These are phyloP conservation scores for Gymnopilus junonius DNA, from an alignment of 768 basidiomycete species.

Conservation along the genomic window DNA sequence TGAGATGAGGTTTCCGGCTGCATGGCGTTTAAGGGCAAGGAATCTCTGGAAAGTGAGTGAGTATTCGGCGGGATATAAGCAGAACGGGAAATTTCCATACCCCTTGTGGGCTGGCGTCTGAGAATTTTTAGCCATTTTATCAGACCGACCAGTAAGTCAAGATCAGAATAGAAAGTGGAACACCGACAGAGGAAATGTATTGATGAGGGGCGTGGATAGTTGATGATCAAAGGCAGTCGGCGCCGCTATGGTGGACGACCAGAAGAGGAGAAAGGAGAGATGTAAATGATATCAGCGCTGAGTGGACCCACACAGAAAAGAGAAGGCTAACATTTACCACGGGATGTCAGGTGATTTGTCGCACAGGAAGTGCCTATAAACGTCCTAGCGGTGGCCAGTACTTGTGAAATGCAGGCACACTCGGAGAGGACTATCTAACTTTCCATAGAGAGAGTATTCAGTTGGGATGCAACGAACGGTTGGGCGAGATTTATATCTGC, in stretches of 20 bases:
- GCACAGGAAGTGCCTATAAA: not conserved
- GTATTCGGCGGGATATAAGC: not conserved
- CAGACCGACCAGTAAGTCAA: not conserved
- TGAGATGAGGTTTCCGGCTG: no score
- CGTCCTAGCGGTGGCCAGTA: not conserved
- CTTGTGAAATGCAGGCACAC: not conserved
- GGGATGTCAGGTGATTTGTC: not conserved
- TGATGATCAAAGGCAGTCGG: not conserved
- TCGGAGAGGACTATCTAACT: not conserved
- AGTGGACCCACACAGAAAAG: constrained; percentile 3
- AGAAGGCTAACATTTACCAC: not conserved
- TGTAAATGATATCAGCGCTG: constrained; percentile 4
- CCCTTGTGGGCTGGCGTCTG: not conserved
- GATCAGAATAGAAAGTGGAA: not conserved
- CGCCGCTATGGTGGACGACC: not conserved
- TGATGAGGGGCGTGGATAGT: not conserved
- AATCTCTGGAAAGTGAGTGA: not conserved
- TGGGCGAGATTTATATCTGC: not conserved
- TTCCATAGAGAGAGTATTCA: not conserved
- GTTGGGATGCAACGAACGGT: not conserved
- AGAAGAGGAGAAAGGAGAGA: not conserved
- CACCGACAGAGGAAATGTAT: not conserved
- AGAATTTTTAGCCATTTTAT: not conserved
- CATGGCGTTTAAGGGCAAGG: not conserved
- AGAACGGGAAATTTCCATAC: not conserved